Evolutionary conservation across 2,329 filamentous ascomycete genomes (phyloP).

Genomic region (Allantophomopsis lycopodina): DNA sequence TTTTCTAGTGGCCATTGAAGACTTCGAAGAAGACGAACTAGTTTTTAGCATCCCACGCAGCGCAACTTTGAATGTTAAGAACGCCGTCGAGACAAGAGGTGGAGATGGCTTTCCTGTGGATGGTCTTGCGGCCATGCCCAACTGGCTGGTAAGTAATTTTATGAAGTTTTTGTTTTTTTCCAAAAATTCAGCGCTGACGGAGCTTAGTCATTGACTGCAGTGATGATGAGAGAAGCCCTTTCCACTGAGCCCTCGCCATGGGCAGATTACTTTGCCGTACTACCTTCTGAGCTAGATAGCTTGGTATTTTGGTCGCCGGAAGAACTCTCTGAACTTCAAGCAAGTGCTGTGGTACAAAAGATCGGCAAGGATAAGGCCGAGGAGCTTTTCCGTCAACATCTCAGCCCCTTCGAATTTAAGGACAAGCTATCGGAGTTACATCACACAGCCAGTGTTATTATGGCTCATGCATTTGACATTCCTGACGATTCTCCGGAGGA

Average conservation of each 20-base stretch:
- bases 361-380: conserved; percentile 49
- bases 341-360: conserved; percentile 47
- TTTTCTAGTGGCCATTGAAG: conserved; percentile 37
- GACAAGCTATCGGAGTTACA: conserved; percentile 21
- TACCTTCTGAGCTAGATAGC: conserved; percentile 48
- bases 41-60: conserved; percentile 51
- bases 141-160: conserved; percentile 25
- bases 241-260: conserved; percentile 13
- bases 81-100: conserved; percentile 27
- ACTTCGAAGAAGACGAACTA: conserved; percentile 47
- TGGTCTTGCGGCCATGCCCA: conserved; percentile 23
- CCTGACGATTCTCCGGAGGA: conserved; percentile 21
- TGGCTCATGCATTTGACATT: conserved; percentile 63
- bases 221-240: conserved; percentile 10
- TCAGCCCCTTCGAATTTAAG: conserved; percentile 31
- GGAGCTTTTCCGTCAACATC: conserved; percentile 34
- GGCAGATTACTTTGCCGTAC: conserved; percentile 44
- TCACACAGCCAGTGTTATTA: conserved; percentile 53
- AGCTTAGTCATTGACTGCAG: conserved; percentile 13
- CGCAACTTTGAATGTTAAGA: conserved; percentile 44
- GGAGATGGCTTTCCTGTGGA: no score
- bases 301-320: conserved; percentile 54
- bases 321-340: conserved; percentile 48
- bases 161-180: no score
- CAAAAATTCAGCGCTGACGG: background rate